These are phyloP conservation scores for Podila minutissima DNA, from an alignment of 192 early-diverging fungal species.

Conservation along the genomic window DNA sequence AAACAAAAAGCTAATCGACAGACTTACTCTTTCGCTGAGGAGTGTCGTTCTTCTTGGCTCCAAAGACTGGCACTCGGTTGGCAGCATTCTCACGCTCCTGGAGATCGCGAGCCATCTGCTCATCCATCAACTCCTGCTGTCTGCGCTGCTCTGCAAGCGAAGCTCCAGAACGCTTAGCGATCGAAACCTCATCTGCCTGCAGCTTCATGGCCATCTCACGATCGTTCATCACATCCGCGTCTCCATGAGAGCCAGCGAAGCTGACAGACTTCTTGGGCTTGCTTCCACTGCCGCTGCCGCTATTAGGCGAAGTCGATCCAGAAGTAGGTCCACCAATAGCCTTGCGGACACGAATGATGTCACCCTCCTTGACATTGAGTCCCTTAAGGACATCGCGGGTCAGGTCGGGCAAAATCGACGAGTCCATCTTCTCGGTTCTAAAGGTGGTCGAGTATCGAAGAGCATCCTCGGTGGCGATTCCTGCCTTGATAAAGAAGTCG, in stretches of 20 bases:
- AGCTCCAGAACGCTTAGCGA: slow-evolving; percentile 19
- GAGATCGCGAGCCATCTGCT: slow-evolving; percentile 81
- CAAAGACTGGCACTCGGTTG: slow-evolving; percentile 45
- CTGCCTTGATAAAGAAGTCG: slow-evolving; percentile 87
- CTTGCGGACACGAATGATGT: slow-evolving; percentile 84
- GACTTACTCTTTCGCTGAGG: slow-evolving; percentile 48
- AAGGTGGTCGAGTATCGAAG: slow-evolving; percentile 85
- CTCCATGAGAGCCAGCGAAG: slow-evolving; percentile 43
- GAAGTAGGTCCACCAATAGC: slow-evolving; percentile 52
- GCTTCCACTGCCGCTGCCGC: slow-evolving; percentile 48
- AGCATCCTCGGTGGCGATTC: slow-evolving; percentile 78
- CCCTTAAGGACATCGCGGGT: slow-evolving; percentile 77
- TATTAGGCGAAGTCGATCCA: slow-evolving; percentile 59
- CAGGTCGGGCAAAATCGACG: slow-evolving; percentile 77
- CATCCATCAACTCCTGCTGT: slow-evolving; percentile 70
- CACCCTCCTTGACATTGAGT: slow-evolving; percentile 86
- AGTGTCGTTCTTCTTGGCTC: slow-evolving; percentile 32
- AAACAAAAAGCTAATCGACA: background rate
- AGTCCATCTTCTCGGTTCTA: slow-evolving; percentile 88
- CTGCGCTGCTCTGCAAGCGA: slow-evolving; percentile 54
- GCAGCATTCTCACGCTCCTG: slow-evolving; percentile 75
- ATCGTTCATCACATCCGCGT: slow-evolving; percentile 42
- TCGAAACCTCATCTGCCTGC: slow-evolving; percentile 48
- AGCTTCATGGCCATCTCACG: slow-evolving; percentile 44
- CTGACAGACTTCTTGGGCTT: slow-evolving; percentile 52